These are phyloP conservation scores for Acer campestre DNA, from an alignment of 345 rosid genomes.

Conservation along the genomic window DNA sequence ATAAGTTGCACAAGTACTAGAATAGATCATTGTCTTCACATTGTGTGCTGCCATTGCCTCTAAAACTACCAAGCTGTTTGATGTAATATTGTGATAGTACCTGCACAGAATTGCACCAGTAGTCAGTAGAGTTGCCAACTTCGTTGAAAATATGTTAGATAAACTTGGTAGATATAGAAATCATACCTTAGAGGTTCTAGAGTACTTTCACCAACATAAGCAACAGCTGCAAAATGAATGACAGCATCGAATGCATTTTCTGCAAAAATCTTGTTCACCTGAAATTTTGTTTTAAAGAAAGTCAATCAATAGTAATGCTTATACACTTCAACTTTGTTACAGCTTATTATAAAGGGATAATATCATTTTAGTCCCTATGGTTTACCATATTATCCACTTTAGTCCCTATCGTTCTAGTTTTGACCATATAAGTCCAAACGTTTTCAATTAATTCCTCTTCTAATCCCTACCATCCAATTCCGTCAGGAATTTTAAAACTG, in stretches of 20 bases:
- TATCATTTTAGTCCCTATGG: no score
- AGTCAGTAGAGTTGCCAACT: background rate
- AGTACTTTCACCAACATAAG: constrained; percentile 76
- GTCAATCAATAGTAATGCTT: background rate
- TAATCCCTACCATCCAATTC: no score
- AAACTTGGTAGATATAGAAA: background rate
- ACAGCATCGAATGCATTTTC: constrained; percentile 97
- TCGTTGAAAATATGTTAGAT: background rate
- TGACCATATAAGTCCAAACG: no score
- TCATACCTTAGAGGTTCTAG: constrained; percentile 58
- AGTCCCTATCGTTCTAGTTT: no score
- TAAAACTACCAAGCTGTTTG: constrained; percentile 55
- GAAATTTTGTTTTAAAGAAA: constrained; percentile 15
- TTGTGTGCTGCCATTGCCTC: constrained; percentile 61
- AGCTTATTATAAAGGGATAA: no score
- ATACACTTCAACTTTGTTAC: no score
- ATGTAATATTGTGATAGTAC: constrained; percentile 70
- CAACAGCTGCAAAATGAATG: constrained; percentile 90
- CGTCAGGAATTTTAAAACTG: no score
- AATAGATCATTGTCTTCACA: constrained; percentile 62
- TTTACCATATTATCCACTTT: no score
- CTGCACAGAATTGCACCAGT: constrained; percentile 22
- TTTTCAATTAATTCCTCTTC: no score
- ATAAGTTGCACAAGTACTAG: constrained; percentile 74
- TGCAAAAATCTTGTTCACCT: constrained; percentile 82